Conservation (phyloP, 78 protist species). For the Tieghemostelium lacteum region DNA sequence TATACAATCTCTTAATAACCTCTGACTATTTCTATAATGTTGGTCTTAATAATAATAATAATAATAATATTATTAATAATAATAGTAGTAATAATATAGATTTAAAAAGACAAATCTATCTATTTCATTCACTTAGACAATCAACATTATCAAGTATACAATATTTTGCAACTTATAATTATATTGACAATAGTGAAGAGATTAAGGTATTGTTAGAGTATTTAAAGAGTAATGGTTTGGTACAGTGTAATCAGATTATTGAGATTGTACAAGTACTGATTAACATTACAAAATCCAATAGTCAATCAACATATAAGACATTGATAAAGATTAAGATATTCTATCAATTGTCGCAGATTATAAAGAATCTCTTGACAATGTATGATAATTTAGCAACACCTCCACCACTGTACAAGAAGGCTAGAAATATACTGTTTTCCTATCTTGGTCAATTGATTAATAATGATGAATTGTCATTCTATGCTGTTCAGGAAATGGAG, state of each 20-base stretch:
- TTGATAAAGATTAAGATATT: slow-evolving; percentile 25
- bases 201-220: background rate
- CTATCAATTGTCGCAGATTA: slow-evolving; percentile 22
- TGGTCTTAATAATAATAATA: background rate
- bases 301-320: slow-evolving; percentile 1
- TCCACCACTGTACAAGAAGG: slow-evolving; percentile 6
- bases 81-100: too few species aligned
- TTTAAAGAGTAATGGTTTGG: background rate
- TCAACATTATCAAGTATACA: background rate
- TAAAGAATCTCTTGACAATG: background rate
- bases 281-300: slow-evolving; percentile 55
- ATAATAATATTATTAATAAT: too few species aligned
- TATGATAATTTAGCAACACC: background rate
- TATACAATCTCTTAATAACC: slow-evolving; percentile 27
- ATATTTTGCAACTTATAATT: slow-evolving; percentile 34
- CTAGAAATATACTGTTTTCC: slow-evolving; percentile 41
- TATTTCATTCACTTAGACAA: slow-evolving; percentile 25
- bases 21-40: slow-evolving; percentile 34
- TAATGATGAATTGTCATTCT: slow-evolving; percentile 37
- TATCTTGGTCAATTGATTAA: slow-evolving; percentile 52
- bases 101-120: slow-evolving; percentile 7
- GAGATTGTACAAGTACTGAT: slow-evolving; percentile 46
- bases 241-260: background rate
- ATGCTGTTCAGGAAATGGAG: slow-evolving; percentile 30
- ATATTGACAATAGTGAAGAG: slow-evolving; percentile 50